Conservation (phyloP, 148 eudicot species). For the Vaccinium corymbosum region DNA sequence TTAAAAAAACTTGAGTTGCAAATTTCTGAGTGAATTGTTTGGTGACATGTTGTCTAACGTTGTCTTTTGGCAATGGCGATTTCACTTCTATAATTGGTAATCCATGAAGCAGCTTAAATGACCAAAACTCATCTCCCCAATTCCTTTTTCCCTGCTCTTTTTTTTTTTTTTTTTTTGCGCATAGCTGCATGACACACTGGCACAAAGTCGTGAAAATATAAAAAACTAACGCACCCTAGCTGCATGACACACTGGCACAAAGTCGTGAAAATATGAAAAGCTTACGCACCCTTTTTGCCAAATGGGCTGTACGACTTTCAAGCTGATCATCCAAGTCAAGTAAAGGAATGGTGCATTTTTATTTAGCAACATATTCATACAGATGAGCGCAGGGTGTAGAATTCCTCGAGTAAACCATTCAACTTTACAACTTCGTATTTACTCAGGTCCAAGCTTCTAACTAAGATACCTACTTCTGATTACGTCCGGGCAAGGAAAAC, state of each 20-base stretch:
- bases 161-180: neutral
- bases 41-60: neutral
- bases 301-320: neutral
- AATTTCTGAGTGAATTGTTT: neutral
- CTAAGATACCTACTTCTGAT: neutral
- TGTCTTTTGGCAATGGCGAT: neutral
- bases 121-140: neutral
- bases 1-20: neutral
- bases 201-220: neutral
- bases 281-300: neutral
- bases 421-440: constrained; percentile 3
- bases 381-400: neutral
- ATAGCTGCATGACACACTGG: neutral
- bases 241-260: neutral
- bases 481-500: neutral
- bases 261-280: neutral
- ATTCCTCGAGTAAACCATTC: neutral
- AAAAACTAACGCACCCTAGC: neutral
- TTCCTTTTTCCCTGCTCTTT: neutral
- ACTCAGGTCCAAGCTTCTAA: neutral
- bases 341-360: neutral
- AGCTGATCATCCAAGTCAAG: neutral
- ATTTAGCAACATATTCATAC: constrained; percentile 1
- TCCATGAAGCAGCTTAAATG: neutral
- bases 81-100: neutral